These are phyloP conservation scores for Arabis hirsuta DNA, from an alignment of 345 rosid genomes.

Conservation along the genomic window DNA sequence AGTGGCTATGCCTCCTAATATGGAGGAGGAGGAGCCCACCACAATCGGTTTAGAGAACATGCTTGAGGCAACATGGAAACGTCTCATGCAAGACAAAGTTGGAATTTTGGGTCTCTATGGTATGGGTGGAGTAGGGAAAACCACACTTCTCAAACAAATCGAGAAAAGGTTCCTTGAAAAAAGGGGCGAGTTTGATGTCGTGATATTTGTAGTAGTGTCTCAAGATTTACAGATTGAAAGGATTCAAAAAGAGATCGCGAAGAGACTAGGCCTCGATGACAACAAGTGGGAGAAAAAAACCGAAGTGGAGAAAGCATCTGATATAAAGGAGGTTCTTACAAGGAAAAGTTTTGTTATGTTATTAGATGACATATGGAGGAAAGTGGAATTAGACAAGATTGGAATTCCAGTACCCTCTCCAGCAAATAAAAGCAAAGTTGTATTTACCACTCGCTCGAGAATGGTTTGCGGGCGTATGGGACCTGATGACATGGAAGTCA, in stretches of 20 bases:
- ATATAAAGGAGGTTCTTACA: not conserved
- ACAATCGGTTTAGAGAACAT: constrained; percentile 10
- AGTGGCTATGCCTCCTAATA: no score
- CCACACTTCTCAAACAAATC: constrained; percentile 26
- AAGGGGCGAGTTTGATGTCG: not conserved
- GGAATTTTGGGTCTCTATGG: constrained; percentile 9
- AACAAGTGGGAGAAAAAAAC: not conserved
- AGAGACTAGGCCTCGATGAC: not conserved
- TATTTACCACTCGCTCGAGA: constrained; percentile 7
- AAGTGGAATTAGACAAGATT: not conserved
- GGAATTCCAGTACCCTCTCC: not conserved
- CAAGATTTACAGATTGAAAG: not conserved
- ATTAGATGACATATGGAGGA: constrained; percentile 17
- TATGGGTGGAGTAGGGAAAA: no score
- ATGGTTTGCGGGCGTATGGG: constrained; percentile 23
- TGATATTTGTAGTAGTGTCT: constrained; percentile 23
- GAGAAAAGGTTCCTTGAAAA: not conserved
- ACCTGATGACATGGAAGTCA: constrained; percentile 13
- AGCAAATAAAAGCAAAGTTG: constrained; percentile 18
- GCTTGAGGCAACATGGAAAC: not conserved
- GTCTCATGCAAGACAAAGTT: not conserved
- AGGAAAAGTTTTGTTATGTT: constrained; percentile 20
- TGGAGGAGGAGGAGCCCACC: not conserved
- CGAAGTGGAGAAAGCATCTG: not conserved
- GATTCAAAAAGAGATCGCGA: constrained; percentile 18